Evolutionary conservation across 257 asterid species (phyloP).

Genomic region (Nyctanthes arbortristis): DNA sequence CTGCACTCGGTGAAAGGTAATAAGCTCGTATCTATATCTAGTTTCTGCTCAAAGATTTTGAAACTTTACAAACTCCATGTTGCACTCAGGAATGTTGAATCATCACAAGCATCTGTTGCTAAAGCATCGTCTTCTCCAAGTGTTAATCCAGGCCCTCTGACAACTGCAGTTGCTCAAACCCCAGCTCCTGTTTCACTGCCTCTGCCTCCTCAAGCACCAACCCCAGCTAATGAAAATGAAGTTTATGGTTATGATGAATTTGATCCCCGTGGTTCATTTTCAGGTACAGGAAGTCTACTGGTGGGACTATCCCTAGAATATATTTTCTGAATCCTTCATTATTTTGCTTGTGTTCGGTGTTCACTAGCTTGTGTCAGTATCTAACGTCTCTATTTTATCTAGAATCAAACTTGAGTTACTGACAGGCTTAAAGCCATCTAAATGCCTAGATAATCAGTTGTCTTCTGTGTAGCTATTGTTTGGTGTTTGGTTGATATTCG

Average conservation of each 20-base stretch:
- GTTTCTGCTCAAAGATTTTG: constrained; percentile 24
- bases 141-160: constrained; percentile 52
- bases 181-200: constrained; percentile 58
- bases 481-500: no score
- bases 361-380: no score
- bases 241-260: constrained; percentile 82
- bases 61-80: constrained; percentile 25
- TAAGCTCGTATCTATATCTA: constrained; percentile 15
- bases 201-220: constrained; percentile 43
- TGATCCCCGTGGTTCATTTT: constrained; percentile 83
- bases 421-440: no score
- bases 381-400: no score
- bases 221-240: constrained; percentile 44
- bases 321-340: no score
- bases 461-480: no score
- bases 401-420: no score
- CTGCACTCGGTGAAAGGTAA: constrained; percentile 71
- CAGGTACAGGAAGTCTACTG: constrained; percentile 65
- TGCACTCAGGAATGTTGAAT: constrained; percentile 64
- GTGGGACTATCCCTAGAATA: no score
- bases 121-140: constrained; percentile 54
- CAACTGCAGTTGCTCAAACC: constrained; percentile 37
- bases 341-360: no score
- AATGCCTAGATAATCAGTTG: no score
- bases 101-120: constrained; percentile 60